Base-by-base conservation (phyloP, 2,329 filamentous ascomycete genomes). In the Canariomyces notabilis region DNA sequence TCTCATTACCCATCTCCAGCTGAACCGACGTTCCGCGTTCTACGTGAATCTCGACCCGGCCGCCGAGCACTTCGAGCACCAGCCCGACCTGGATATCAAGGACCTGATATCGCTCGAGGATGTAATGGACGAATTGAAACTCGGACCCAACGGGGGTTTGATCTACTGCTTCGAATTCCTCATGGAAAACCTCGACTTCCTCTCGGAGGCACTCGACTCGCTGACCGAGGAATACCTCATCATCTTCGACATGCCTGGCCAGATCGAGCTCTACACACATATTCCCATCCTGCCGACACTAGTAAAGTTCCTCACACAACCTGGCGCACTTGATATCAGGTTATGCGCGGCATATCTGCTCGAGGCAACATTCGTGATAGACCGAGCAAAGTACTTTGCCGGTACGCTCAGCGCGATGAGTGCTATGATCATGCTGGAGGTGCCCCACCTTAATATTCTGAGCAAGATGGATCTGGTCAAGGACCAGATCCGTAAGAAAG, bases 11-110 rank as follows among this genome's bases (percentile, higher is more conserved):
- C 89, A 97, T 62, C 83, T 97, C 20, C 83, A 88, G 59, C 86
- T 89, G 63, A 90, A 88, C 67, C 87, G 88, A 46, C 87, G 90
- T n/a, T 94, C 89, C 40, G 87, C 87, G 67, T 95, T 94, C 76
- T 98, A 97, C 70, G 85, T 98, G 64, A 98, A 98, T 70, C 88
- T 98, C 61, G 93, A 98, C 66, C 93, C 93, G 6, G 93, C 93
- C 46, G 93, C 93, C 63, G 90, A 96, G 68, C 77, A 83, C 39
- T 97, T 98, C 67, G 83, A 85, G 61, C 95, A 95, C 70, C 76
- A 87, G 57, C 93, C 90, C 18, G 90, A 95, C 65, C 81, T 95
- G 61, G 90, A 96, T 68, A 96, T 96, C 74, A 91, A 89, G 66
- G 89, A 96, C 59, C 79, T 96, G 53, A 95, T 96, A 67, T 88